Evolutionary conservation across 2,329 filamentous ascomycete genomes (phyloP).

Genomic region (Arthrobotrys conoides): DNA sequence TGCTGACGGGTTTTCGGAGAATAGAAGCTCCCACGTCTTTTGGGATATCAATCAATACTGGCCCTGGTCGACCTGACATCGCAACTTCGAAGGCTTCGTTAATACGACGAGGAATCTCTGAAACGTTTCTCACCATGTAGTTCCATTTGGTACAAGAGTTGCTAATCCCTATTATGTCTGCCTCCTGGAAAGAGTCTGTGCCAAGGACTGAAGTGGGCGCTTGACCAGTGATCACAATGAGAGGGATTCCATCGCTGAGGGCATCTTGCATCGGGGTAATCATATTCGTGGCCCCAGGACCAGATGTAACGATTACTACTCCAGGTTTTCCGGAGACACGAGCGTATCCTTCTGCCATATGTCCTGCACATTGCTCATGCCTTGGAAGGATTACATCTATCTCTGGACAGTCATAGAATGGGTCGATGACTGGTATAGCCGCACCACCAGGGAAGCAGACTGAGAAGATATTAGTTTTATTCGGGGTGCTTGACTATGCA

Average conservation of each 20-base stretch:
- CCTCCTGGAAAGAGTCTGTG: constrained; percentile 96
- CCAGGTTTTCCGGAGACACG: constrained; percentile 93
- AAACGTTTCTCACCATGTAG: constrained; percentile 95
- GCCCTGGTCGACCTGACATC: constrained; percentile 90
- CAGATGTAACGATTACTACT: constrained; percentile 95
- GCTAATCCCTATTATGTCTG: constrained; percentile 92
- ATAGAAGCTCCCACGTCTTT: constrained; percentile 94
- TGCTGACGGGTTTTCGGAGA: constrained; percentile 85
- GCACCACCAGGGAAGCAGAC: constrained; percentile 94
- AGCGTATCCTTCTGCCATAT: constrained; percentile 98
- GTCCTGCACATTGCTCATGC: constrained; percentile 97
- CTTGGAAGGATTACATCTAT: constrained; percentile 95
- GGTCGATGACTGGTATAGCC: constrained; percentile 97
- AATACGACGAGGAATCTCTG: constrained; percentile 91
- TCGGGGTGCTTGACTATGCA: too few species aligned
- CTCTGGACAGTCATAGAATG: constrained; percentile 97
- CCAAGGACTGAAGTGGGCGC: constrained; percentile 91
- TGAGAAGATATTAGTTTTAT: constrained; percentile 66
- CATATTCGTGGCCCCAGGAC: constrained; percentile 95
- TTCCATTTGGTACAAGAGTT: constrained; percentile 99
- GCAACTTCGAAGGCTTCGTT: constrained; percentile 99
- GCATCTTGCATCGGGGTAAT: constrained; percentile 97
- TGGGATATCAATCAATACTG: constrained; percentile 93
- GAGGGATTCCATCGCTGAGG: constrained; percentile 91
- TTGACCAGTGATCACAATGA: constrained; percentile 97